These are phyloP conservation scores for Dysphania ambrosioides DNA, from an alignment of 148 eudicot genomes.

Conservation along the genomic window DNA sequence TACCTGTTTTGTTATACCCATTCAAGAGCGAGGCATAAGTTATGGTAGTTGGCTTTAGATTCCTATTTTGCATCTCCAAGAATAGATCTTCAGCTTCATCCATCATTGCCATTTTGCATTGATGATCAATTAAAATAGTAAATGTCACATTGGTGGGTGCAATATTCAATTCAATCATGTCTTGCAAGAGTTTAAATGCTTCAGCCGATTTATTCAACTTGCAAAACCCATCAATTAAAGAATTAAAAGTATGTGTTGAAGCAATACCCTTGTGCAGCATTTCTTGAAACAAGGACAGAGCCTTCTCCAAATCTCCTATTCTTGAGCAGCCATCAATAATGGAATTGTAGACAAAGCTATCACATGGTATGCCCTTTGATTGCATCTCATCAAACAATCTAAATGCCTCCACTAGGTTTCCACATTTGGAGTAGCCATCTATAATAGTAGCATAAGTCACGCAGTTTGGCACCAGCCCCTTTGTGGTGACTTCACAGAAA, in stretches of 20 bases:
- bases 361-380: slow-evolving; percentile 48
- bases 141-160: slow-evolving; percentile 59
- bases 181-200: slow-evolving; percentile 51
- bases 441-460: slow-evolving; percentile 77
- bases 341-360: slow-evolving; percentile 60
- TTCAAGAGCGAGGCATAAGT: slow-evolving; percentile 66
- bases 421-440: slow-evolving; percentile 73
- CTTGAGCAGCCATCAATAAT: slow-evolving; percentile 67
- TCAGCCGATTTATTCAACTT: slow-evolving; percentile 49
- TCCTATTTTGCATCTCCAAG: slow-evolving; percentile 56
- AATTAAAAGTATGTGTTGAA: slow-evolving; percentile 61
- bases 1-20: slow-evolving; percentile 49
- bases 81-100: slow-evolving; percentile 59
- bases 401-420: slow-evolving; percentile 51
- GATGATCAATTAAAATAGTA: slow-evolving; percentile 61
- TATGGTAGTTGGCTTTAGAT: slow-evolving; percentile 49
- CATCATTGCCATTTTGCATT: slow-evolving; percentile 61
- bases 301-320: slow-evolving; percentile 57
- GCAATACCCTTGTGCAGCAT: slow-evolving; percentile 54
- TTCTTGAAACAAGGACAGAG: slow-evolving; percentile 52
- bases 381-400: slow-evolving; percentile 63
- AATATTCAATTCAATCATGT: slow-evolving; percentile 41
- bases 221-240: slow-evolving; percentile 65
- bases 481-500: slow-evolving; percentile 43
- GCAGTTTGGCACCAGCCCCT: slow-evolving; percentile 46